phyloP scores from a whole-genome alignment of 768 basidiomycete genomes.

The Mycena rebaudengoi region DNA sequence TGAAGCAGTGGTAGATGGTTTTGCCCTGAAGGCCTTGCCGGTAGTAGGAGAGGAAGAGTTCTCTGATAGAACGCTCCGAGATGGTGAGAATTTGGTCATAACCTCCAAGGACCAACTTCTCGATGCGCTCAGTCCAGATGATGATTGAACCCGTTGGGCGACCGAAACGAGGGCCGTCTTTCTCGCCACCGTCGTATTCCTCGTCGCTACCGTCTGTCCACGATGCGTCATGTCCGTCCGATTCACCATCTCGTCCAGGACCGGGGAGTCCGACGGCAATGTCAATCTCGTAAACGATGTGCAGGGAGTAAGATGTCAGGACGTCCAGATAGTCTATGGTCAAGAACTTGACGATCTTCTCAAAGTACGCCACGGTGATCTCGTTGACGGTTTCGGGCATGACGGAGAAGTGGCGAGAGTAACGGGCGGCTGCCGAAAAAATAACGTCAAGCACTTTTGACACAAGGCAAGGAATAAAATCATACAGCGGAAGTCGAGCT shows the following conservation, averaged over 20 bases:
- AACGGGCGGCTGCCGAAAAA: slow-evolving; percentile 15
- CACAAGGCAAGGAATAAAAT: not conserved
- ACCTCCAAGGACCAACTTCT: slow-evolving; percentile 2
- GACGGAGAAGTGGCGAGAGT: slow-evolving; percentile 10
- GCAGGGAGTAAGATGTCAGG: slow-evolving; percentile 1
- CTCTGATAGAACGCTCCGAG: slow-evolving; percentile 20
- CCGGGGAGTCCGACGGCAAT: not conserved
- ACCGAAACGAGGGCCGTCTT: not conserved
- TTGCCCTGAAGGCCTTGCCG: not conserved
- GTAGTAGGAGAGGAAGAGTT: not conserved
- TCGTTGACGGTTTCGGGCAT: not conserved
- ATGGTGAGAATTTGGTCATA: slow-evolving; percentile 14
- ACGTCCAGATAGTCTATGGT: not conserved
- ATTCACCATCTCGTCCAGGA: too few relatives aligned
- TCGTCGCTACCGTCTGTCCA: not conserved
- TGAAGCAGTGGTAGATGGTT: not conserved
- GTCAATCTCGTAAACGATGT: not conserved
- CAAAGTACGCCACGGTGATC: not conserved
- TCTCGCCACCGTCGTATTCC: not conserved
- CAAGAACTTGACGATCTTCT: too few relatives aligned
- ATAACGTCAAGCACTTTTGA: too few relatives aligned
- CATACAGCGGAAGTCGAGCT: slow-evolving; percentile 24
- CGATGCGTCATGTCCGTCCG: not conserved
- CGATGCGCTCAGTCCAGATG: slow-evolving; percentile 15
- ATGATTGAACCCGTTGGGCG: not conserved